These are phyloP conservation scores for Euphrasia confusa DNA, from an alignment of 257 asterid genomes.

Conservation along the genomic window DNA sequence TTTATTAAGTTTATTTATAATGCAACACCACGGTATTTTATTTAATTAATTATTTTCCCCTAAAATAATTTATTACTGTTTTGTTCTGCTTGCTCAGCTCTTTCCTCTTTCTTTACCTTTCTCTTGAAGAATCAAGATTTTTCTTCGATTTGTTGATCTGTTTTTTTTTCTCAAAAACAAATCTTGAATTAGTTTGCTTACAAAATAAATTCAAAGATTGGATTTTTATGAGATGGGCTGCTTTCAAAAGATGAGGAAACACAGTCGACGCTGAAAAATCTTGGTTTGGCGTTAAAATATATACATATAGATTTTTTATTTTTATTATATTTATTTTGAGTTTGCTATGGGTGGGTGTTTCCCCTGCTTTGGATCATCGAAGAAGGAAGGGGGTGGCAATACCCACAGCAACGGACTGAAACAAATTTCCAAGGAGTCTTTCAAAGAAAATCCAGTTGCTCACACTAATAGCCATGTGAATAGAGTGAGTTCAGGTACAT, in stretches of 20 bases:
- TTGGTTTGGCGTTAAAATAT: constrained; percentile 21
- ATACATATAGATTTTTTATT: constrained; percentile 18
- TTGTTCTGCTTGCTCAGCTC: constrained; percentile 27
- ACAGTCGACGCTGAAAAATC: constrained; percentile 15
- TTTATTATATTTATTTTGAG: constrained; percentile 30
- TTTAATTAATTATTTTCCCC: no score
- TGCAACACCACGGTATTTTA: no score
- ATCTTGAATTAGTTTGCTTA: constrained; percentile 37
- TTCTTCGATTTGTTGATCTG: constrained; percentile 88
- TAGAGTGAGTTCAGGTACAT: constrained; percentile 66
- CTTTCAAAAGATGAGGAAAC: constrained; percentile 32
- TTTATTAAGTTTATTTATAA: background rate
- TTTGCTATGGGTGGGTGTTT: constrained; percentile 77
- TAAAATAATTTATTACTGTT: no score
- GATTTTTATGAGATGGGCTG: constrained; percentile 53
- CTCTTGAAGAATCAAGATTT: constrained; percentile 47
- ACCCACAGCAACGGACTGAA: constrained; percentile 43
- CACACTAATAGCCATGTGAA: constrained; percentile 43
- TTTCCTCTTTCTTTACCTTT: constrained; percentile 38
- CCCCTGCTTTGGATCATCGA: constrained; percentile 82
- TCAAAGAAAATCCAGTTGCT: constrained; percentile 58
- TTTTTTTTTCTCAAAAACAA: constrained; percentile 31
- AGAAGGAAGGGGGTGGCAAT: constrained; percentile 33
- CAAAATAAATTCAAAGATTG: constrained; percentile 33
- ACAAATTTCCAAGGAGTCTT: constrained; percentile 58